Evolutionary conservation across 1,284 basidiomycete genomes (phyloP).

Genomic region (Stygiomarasmius scandens): DNA sequence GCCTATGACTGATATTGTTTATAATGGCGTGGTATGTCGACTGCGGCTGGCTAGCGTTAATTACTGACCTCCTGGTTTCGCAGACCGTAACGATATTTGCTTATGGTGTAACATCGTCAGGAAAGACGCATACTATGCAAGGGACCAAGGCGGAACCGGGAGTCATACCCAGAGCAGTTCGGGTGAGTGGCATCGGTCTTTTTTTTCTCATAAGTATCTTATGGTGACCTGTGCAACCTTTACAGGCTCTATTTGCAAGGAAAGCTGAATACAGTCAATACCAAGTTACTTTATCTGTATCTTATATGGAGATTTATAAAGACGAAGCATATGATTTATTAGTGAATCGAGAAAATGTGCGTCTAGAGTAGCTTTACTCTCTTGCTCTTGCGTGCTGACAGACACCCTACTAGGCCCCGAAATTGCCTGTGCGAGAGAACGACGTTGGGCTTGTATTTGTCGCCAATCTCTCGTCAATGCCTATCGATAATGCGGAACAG

Average conservation of each 20-base stretch:
- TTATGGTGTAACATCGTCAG: conserved; percentile 81
- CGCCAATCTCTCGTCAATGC: conserved; percentile 62
- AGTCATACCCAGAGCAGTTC: conserved; percentile 76
- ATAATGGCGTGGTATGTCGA: conserved; percentile 62
- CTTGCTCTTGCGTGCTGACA: conserved; percentile 3
- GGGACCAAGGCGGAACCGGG: conserved; percentile 69
- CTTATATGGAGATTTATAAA: conserved; percentile 87
- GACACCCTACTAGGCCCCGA: conserved; percentile 55
- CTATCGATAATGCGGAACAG: conserved; percentile 55
- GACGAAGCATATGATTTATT: conserved; percentile 85
- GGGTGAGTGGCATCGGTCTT: conserved; percentile 40
- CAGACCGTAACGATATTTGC: conserved; percentile 82
- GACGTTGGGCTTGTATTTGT: conserved; percentile 77
- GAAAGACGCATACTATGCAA: conserved; percentile 88
- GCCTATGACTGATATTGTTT: conserved; percentile 71
- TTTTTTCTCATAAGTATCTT: not conserved
- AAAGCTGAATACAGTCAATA: conserved; percentile 35
- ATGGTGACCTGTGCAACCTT: not conserved
- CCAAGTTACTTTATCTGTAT: conserved; percentile 54
- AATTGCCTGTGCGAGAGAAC: conserved; percentile 80
- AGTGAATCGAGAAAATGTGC: conserved; percentile 65
- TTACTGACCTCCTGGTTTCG: not conserved
- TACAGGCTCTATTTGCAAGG: conserved; percentile 54
- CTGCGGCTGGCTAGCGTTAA: not conserved
- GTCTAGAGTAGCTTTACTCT: conserved; percentile 23